Conservation (phyloP, 352 stramenopile genomes). For the Phytophthora rubi region DNA sequence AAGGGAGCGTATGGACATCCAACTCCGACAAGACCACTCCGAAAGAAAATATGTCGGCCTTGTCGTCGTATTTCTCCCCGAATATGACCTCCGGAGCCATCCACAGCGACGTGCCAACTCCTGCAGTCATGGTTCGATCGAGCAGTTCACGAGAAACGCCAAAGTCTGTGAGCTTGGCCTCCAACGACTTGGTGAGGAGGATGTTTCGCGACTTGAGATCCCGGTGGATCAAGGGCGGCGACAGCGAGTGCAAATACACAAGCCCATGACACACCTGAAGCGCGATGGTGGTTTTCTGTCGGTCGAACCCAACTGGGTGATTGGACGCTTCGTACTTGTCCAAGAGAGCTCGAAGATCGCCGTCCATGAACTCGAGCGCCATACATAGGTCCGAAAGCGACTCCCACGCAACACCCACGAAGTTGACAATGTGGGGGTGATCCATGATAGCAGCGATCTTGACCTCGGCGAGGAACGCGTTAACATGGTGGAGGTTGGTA, state of each 20-base stretch:
- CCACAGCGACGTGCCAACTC: not conserved
- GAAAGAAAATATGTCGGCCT: too few relatives aligned
- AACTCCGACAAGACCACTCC: too few relatives aligned
- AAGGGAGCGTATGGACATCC: not conserved
- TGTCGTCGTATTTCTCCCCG: too few relatives aligned
- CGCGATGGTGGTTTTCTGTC: conserved; percentile 26
- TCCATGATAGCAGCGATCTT: conserved; percentile 45
- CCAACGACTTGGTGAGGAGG: conserved; percentile 31
- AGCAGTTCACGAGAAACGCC: conserved; percentile 12
- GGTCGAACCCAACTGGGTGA: conserved; percentile 14
- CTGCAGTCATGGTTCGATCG: conserved; percentile 25
- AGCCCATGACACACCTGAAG: conserved; percentile 40
- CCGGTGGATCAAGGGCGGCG: conserved; percentile 43
- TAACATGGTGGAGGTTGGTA: conserved; percentile 29
- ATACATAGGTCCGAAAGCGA: conserved; percentile 37
- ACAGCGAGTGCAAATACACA: conserved; percentile 27
- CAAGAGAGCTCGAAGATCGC: conserved; percentile 42
- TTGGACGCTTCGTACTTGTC: conserved; percentile 18
- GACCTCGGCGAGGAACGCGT: conserved; percentile 46
- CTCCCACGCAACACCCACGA: conserved; percentile 59
- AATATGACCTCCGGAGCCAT: too few relatives aligned
- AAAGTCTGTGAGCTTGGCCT: conserved; percentile 23
- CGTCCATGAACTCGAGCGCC: conserved; percentile 54
- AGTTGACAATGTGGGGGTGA: conserved; percentile 51
- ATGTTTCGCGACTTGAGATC: conserved; percentile 66